These are phyloP conservation scores for Globisporangium nagaii DNA, from an alignment of 352 stramenopile species.

Conservation along the genomic window DNA sequence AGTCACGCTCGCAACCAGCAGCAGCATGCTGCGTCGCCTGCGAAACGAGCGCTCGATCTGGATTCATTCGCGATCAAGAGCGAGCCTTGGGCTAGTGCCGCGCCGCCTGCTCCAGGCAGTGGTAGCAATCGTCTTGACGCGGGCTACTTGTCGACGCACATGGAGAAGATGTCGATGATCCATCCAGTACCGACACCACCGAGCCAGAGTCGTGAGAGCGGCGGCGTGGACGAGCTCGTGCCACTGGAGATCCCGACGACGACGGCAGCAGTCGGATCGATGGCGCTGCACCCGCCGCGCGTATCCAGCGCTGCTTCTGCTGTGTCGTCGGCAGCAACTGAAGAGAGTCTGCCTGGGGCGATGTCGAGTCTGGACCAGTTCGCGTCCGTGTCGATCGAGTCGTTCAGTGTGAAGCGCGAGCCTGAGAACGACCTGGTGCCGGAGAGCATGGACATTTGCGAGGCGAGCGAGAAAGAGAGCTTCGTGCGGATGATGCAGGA, in stretches of 20 bases:
- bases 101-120: not conserved
- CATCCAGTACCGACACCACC: constrained; percentile 4
- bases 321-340: not conserved
- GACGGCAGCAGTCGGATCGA: too few relatives aligned
- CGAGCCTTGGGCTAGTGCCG: constrained; percentile 1
- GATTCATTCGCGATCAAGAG: constrained; percentile 16
- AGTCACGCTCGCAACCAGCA: not conserved
- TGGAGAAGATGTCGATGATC: constrained; percentile 65
- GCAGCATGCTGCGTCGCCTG: not conserved
- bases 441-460: constrained; percentile 9
- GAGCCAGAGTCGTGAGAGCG: not conserved
- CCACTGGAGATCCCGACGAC: not conserved
- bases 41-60: constrained; percentile 10
- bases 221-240: too few relatives aligned
- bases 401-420: constrained; percentile 8
- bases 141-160: constrained; percentile 45
- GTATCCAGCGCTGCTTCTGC: too few relatives aligned
- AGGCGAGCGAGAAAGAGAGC: constrained; percentile 2
- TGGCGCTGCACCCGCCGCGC: too few relatives aligned
- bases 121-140: constrained; percentile 20
- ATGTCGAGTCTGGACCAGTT: constrained; percentile 11
- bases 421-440: constrained; percentile 1
- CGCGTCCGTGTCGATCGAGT: constrained; percentile 2
- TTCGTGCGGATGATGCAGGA: constrained; percentile 3
- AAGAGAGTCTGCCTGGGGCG: not conserved